These are phyloP conservation scores for Trichoderma asperelloides DNA, from an alignment of 495 filamentous ascomycete genomes.

Conservation along the genomic window DNA sequence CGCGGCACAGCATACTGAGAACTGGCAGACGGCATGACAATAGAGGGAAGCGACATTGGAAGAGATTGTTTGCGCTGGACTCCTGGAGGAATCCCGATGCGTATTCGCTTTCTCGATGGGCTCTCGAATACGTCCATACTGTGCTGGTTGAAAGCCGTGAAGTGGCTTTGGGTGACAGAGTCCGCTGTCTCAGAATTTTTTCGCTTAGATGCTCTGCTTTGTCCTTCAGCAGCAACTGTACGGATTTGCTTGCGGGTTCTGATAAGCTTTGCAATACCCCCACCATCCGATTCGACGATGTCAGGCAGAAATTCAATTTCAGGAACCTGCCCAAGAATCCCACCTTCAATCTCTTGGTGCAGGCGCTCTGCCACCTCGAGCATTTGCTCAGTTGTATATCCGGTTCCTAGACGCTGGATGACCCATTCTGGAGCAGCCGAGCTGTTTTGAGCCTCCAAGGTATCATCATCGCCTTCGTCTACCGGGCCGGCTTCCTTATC, in stretches of 20 bases:
- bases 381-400: slow-evolving; percentile 30
- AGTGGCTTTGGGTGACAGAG: not conserved
- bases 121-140: not conserved
- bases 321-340: slow-evolving; percentile 36
- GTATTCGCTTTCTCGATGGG: not conserved
- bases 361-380: slow-evolving; percentile 28
- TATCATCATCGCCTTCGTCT: slow-evolving; percentile 24
- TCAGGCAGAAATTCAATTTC: slow-evolving; percentile 61
- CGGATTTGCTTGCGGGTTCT: slow-evolving; percentile 11
- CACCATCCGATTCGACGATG: slow-evolving; percentile 23
- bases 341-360: slow-evolving; percentile 22
- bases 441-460: slow-evolving; percentile 22
- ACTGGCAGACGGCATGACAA: not conserved
- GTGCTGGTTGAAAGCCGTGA: not conserved
- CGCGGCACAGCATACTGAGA: not conserved
- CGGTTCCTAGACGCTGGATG: slow-evolving; percentile 19
- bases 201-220: not conserved
- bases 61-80: not conserved
- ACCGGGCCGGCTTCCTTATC: slow-evolving; percentile 17
- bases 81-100: not conserved
- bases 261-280: slow-evolving; percentile 12
- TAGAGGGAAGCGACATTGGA: not conserved
- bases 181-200: not conserved
- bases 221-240: not conserved
- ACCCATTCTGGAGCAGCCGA: slow-evolving; percentile 39